Evolutionary conservation across 306 rosid genomes (phyloP).

Genomic region (Vigna reflexopilosa): DNA sequence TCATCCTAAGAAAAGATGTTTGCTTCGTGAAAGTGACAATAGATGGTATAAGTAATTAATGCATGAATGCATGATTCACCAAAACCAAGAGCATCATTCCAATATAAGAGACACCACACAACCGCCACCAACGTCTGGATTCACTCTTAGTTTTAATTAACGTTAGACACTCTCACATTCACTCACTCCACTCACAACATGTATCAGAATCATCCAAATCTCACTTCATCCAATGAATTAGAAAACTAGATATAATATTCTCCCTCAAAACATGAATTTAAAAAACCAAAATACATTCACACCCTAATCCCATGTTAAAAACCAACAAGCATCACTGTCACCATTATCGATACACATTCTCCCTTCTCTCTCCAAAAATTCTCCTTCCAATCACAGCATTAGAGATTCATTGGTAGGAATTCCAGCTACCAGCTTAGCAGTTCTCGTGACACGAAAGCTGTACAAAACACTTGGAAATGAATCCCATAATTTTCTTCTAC

Average conservation of each 20-base stretch:
- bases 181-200: neutral
- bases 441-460: constrained; percentile 61
- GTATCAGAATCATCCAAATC: neutral
- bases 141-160: neutral
- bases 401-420: neutral
- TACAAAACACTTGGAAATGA: constrained; percentile 68
- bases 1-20: neutral
- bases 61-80: neutral
- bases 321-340: neutral
- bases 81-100: neutral
- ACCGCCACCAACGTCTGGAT: neutral
- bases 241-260: neutral
- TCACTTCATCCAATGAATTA: neutral
- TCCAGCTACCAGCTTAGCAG: neutral
- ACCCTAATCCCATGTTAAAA: neutral
- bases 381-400: neutral
- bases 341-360: neutral
- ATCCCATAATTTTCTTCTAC: constrained; percentile 71
- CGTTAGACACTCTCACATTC: neutral
- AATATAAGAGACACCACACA: neutral
- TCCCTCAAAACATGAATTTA: no score
- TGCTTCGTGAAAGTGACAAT: neutral
- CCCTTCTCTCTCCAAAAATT: neutral
- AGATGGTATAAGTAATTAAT: neutral
- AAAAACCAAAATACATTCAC: neutral